These are phyloP conservation scores for Vitis hybrid DNA, from an alignment of 177 flowering plant species.

Conservation along the genomic window DNA sequence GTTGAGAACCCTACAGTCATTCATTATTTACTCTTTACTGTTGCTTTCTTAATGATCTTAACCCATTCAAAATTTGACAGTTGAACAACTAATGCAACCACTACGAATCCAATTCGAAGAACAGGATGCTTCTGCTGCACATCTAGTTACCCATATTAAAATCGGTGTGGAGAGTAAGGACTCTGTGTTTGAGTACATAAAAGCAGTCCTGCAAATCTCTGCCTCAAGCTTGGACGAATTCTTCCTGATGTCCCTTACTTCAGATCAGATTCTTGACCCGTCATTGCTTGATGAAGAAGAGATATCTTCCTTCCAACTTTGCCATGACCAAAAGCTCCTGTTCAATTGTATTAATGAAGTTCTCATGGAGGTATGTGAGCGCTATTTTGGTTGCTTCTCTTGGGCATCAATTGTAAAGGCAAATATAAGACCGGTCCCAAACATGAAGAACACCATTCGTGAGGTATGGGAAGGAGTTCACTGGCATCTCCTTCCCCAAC, in stretches of 20 bases:
- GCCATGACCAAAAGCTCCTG: constrained; percentile 56
- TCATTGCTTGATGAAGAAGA: constrained; percentile 55
- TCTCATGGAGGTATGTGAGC: constrained; percentile 52
- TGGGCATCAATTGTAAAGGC: constrained; percentile 47
- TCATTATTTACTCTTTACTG: background rate
- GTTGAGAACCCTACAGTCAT: background rate
- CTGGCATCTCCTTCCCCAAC: constrained; percentile 45
- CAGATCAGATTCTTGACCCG: constrained; percentile 56
- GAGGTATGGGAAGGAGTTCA: constrained; percentile 65
- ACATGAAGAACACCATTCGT: constrained; percentile 32
- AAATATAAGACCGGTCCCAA: constrained; percentile 41
- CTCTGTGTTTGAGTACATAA: constrained; percentile 52
- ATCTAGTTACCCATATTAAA: constrained; percentile 26
- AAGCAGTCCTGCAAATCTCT: constrained; percentile 54
- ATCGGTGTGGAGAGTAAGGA: constrained; percentile 39
- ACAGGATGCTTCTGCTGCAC: constrained; percentile 22
- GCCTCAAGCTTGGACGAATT: constrained; percentile 58
- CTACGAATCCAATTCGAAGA: constrained; percentile 65
- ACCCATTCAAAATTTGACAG: constrained; percentile 33
- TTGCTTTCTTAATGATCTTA: background rate
- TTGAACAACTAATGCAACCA: constrained; percentile 49
- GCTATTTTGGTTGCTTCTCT: constrained; percentile 41
- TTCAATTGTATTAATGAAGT: constrained; percentile 79
- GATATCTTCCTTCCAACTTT: constrained; percentile 39
- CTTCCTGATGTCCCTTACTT: constrained; percentile 36